Evolutionary conservation across 352 stramenopile genomes (phyloP), one percentile per base, ranked within the genome.

Genomic region (Pythium vanterpoolii): DNA sequence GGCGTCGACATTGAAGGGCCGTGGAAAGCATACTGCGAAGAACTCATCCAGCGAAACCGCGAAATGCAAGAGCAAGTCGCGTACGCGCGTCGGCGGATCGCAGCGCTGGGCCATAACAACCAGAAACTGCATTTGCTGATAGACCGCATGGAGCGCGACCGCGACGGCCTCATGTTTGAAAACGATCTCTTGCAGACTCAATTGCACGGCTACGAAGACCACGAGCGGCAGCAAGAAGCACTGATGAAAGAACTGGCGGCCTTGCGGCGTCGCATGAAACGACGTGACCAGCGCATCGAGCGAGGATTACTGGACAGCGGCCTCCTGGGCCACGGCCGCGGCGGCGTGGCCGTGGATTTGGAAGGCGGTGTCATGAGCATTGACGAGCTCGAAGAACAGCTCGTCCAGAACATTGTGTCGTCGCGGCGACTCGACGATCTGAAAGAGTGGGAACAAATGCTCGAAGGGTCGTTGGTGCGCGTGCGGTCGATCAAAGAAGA

Each of bases 141-240:
- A 19, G 83, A 95, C 46, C 79, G 84, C n/a, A 79, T 95, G 36
- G 86, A 95, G 45, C 83, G 80, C 46, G 86, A 95, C 50, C 86
- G 86, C 13, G 83, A 95, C 36, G 77, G 83, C 4, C 61, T 95
- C 26, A 53, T 93, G 27, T 84, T 90, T 57, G 86, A 95, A 50
- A 95, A 92, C 49, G 82, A 95, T 52, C 56, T 91, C 27, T 65
- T 95, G 16, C 84, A 92, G 53, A 83, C 72, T 8, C 81, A 91
- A 67, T 40, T 93, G 6, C 70, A 89, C 33, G 82, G 75, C 7
- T 85, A 85, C 46, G 76, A 87, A 34, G 71, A 86, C 43, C 74
- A 87, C 33, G 82, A 90, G 34, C 59, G 77, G 6, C 74, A 90
- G 31, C 80, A 90, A 49, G 81, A 90, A 30, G 79, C 74, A 5